Evolutionary conservation across 1,284 basidiomycete genomes (phyloP), one percentile per base, ranked within the genome.

Genomic region (Puccinia polysora): DNA sequence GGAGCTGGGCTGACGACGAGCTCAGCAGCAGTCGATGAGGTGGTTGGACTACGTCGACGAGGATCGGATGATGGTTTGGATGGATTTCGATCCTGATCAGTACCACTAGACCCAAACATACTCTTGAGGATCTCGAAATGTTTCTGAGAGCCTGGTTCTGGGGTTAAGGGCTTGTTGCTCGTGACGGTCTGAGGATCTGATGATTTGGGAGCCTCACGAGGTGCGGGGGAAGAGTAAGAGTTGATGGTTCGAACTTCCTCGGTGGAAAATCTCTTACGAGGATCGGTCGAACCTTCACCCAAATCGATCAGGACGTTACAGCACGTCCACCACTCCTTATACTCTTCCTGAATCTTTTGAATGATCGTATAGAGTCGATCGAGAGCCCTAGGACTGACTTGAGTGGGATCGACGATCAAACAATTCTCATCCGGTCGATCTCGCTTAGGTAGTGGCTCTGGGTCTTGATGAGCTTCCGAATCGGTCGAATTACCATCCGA

Each of bases 231-330:
- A n/a, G n/a, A n/a, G n/a, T 68, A 55, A 4, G 52, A 40, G 20
- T 32, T 52, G 30, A 68, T 43, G 12, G 49, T 20, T 23, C 40
- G 32, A 25, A 62, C 23, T 2, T 58, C 40, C 18, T 70, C 68
- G 18, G 30, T 7, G 2, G 58, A 32, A 43, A 70, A 62, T 28
- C 55, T 50, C 14, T 20, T 50, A 4, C 56, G 56, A 0, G 68
- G 68, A 38, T 70, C 68, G 12, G 34, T 70, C 34, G 38, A 38
- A 30, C 69, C 69, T 63, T 72, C 69, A 7, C 69, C 69, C n/a
- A 72, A 55, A 72, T 72, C 69, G 12, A 72, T 72, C 12, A 72
- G 36, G n/a, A 72, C 59, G 34, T 72, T 64, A 64, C 59, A 63
- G 30, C 69, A 72, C 14, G 47, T 56, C 69, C 69, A 72, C 69